Conservation (phyloP, 768 basidiomycete genomes). For the Royoungia palumana region DNA sequence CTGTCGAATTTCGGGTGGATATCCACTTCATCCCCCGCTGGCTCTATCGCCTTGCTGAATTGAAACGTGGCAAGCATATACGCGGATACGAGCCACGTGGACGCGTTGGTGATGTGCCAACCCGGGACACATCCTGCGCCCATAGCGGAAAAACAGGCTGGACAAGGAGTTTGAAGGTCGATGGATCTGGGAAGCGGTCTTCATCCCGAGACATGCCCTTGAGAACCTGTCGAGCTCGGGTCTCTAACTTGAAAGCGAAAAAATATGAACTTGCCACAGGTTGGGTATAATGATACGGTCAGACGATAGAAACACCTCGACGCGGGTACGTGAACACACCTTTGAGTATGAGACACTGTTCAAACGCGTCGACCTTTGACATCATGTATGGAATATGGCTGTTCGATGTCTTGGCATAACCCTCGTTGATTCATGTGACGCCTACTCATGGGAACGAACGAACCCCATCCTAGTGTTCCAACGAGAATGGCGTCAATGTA, state of each 20-base stretch:
- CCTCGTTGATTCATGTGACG: not conserved
- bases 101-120: constrained; percentile 15
- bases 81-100: constrained; percentile 18
- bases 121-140: constrained; percentile 26
- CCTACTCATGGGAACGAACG: constrained; percentile 21
- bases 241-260: not conserved
- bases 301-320: not conserved
- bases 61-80: constrained; percentile 19
- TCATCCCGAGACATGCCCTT: constrained; percentile 26
- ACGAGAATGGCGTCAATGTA: constrained; percentile 23
- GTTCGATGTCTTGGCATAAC: not conserved
- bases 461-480: constrained; percentile 22
- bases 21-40: constrained; percentile 21
- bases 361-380: constrained; percentile 39
- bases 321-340: constrained; percentile 25
- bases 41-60: constrained; percentile 20
- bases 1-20: constrained; percentile 17
- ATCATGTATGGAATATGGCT: constrained; percentile 31
- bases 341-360: constrained; percentile 49
- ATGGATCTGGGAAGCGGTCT: constrained; percentile 26
- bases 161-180: constrained; percentile 29
- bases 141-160: constrained; percentile 32
- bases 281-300: constrained; percentile 17
- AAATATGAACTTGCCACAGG: constrained; percentile 13
- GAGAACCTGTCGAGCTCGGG: not conserved